These are phyloP conservation scores for Calonectria pauciramosa DNA, from an alignment of 2,329 filamentous ascomycete genomes.

Conservation along the genomic window DNA sequence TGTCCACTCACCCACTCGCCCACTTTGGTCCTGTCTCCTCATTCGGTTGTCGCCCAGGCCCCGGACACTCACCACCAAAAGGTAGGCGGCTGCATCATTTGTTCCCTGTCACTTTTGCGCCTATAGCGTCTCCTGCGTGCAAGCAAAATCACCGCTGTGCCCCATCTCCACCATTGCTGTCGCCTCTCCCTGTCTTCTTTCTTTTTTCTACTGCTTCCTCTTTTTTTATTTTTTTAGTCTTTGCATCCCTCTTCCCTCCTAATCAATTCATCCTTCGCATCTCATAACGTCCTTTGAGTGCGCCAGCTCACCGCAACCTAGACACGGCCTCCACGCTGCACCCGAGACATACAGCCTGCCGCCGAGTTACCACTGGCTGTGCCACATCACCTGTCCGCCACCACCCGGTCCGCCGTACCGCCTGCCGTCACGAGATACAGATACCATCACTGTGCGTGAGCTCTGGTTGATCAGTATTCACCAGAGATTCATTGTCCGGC, in stretches of 20 bases:
- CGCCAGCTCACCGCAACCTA: conserved; percentile 42
- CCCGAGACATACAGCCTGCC: conserved; percentile 48
- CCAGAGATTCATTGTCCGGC: conserved; percentile 45
- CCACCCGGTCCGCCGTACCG: conserved; percentile 38
- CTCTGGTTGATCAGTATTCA: conserved; percentile 37
- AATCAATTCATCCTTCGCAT: conserved; percentile 19
- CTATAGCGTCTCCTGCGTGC: conserved; percentile 36
- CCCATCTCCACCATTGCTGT: conserved; percentile 37
- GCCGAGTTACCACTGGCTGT: conserved; percentile 38
- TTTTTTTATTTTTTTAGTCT: conserved; percentile 29
- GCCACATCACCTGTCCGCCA: conserved; percentile 40
- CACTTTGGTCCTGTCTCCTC: conserved; percentile 41
- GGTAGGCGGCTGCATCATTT: conserved; percentile 43
- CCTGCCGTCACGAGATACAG: conserved; percentile 34
- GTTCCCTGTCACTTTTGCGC: conserved; percentile 38
- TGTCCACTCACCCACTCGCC: conserved; percentile 42
- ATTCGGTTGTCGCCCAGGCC: conserved; percentile 43
- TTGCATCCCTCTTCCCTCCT: conserved; percentile 28
- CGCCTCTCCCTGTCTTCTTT: conserved; percentile 32
- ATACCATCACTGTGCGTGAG: conserved; percentile 31
- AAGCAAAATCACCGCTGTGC: conserved; percentile 45
- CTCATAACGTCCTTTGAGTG: conserved; percentile 4
- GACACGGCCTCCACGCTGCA: conserved; percentile 37
- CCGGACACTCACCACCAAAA: conserved; percentile 43
- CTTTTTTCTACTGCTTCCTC: conserved; percentile 30